Percentiles rank a stretch among this genome's conserved stretches.
Evolutionary conservation across 345 rosid species (phyloP).

Genomic region (Populus euphratica): DNA sequence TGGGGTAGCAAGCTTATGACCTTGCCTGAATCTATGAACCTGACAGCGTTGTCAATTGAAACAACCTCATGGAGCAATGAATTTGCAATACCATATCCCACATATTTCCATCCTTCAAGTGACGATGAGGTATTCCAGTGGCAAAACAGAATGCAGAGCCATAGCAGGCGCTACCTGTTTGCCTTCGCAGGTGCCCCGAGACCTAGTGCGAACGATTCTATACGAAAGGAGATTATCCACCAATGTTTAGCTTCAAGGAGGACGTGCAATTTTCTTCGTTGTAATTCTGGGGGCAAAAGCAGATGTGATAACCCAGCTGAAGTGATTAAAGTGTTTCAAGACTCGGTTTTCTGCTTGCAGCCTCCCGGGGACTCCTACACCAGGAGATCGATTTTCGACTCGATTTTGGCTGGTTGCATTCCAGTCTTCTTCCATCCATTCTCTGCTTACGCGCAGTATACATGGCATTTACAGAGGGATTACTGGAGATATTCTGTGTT

Average conservation of each 20-base stretch:
- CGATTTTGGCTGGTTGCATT: slow-evolving; percentile 17
- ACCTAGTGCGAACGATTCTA: slow-evolving; percentile 1
- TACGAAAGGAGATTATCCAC: slow-evolving; percentile 10
- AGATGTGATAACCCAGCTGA: slow-evolving; percentile 16
- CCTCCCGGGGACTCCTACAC: slow-evolving; percentile 22
- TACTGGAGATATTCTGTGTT: slow-evolving; percentile 19
- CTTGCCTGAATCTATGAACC: slow-evolving; percentile 18
- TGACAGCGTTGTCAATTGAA: slow-evolving; percentile 20
- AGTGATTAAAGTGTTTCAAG: slow-evolving; percentile 13
- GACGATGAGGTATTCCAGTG: slow-evolving; percentile 9
- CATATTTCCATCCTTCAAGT: slow-evolving; percentile 17
- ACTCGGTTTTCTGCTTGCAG: slow-evolving; percentile 20
- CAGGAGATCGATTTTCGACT: slow-evolving; percentile 18
- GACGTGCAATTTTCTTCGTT: slow-evolving; percentile 13
- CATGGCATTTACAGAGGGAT: slow-evolving; percentile 13
- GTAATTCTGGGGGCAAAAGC: neutral
- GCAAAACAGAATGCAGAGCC: slow-evolving; percentile 9
- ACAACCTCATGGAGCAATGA: slow-evolving; percentile 17
- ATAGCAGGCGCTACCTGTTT: slow-evolving; percentile 4
- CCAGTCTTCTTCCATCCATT: slow-evolving; percentile 27
- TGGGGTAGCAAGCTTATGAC: slow-evolving; percentile 25
- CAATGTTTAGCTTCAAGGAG: slow-evolving; percentile 8
- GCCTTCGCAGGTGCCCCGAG: slow-evolving; percentile 10
- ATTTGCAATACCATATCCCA: slow-evolving; percentile 23
- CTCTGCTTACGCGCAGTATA: slow-evolving; percentile 19